phyloP scores from a whole-genome alignment of 2,329 filamentous ascomycete species.

The Alternaria sp. region DNA sequence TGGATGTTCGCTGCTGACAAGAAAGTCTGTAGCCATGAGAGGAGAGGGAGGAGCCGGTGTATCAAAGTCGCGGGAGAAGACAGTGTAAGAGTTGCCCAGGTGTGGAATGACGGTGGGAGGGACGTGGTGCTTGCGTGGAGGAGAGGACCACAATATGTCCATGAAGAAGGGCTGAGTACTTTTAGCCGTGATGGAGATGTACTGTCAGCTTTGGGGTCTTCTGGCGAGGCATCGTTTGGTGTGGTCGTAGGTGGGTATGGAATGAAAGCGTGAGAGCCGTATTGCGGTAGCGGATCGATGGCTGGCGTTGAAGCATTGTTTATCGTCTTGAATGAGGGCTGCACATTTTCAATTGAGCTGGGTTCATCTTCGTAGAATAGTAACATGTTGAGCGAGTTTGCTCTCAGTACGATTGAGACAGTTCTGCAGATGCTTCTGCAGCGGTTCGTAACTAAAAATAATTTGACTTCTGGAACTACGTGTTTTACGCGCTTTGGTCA shows the following conservation, averaged over 20 bases:
- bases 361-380: not conserved
- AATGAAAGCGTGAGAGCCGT: not conserved
- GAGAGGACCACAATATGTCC: not conserved
- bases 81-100: not conserved
- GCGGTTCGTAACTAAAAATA: not conserved
- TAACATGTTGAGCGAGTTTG: not conserved
- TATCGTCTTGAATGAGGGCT: not conserved
- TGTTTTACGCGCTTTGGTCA: not conserved
- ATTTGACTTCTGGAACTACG: not conserved
- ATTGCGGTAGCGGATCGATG: not conserved
- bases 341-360: not conserved
- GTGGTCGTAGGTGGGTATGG: not conserved
- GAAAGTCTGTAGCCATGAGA: not conserved
- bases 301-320: not conserved
- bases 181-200: not conserved
- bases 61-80: not conserved
- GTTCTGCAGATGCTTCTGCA: not conserved
- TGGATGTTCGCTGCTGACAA: conserved; percentile 22
- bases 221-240: not conserved
- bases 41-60: not conserved
- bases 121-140: not conserved
- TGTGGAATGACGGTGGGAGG: not conserved
- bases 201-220: not conserved
- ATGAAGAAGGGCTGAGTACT: not conserved
- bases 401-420: not conserved